Evolutionary conservation across 306 rosid species (phyloP), one percentile per base, ranked within the genome.

Genomic region (Glycine soja): DNA sequence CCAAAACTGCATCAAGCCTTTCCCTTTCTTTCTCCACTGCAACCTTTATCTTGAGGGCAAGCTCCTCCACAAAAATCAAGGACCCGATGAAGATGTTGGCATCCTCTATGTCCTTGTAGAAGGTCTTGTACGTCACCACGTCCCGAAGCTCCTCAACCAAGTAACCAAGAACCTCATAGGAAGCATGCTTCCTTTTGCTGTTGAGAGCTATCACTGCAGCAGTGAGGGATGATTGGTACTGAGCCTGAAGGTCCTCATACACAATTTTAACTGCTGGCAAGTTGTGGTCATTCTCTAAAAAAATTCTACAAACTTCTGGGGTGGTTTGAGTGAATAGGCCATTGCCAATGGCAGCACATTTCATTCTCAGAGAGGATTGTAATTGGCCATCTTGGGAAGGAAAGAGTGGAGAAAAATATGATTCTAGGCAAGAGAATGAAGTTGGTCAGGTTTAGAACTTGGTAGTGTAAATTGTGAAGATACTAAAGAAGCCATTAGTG

Each of bases 1-100:
- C 67, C 67, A 61, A 30, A 30, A 61, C 67, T 30, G 67, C 67
- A 61, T 61, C 67, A 30, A 61, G 67, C 43, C 67, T 61, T 8
- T 30, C 67, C 67, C 67, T 61, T 61, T 61, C 67, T 2, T 61
- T 61, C 43, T 61, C 67, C 43, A 61, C 67, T 0, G 67, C 67
- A 61, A 43, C 42, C 42, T 61, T 61, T 30, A 61, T 43, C 67
- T 61, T 61, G 42, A 61, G 67, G 42, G 67, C 67, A 61, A 61
- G 67, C 42, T 61, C 67, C 67, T 61, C 67, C 67, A 61, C 67
- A 30, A 61, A 61, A 61, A 30, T 61, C 15, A 61, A 43, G 30
- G 67, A 61, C 9, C 67, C 42, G 10, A 61, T 61, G 43, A 61
- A 61, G 6, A 61, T 4, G 15, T 61, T 61, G 43, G 67, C 43